Base-by-base conservation (phyloP, 352 stramenopile species). In the Pythium phragmitis region DNA sequence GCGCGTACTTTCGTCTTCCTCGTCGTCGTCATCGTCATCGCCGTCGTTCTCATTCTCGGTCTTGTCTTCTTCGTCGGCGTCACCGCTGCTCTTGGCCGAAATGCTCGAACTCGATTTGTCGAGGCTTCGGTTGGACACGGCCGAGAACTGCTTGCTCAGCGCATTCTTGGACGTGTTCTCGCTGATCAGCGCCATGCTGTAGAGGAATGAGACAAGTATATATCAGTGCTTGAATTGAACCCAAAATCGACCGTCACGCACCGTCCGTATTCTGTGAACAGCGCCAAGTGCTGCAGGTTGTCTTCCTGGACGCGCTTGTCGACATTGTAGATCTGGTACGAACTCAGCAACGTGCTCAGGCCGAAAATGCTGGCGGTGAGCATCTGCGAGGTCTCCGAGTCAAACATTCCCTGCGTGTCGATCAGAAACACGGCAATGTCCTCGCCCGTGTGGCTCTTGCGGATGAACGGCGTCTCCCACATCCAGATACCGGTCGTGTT, bases 401-500 rank as follows among this genome's bases (percentile, higher is more conserved):
- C 98, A 77, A 99, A 99, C 95, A 99, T 99, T 45, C 98, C 98
- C 76, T 99, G 98, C 11, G 98, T 99, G 76, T 99, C 98, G 49
- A 99, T 98, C 9, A 99, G 57, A 28, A 99, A 88, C 17, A 99
- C 87, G 2, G 96, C 97, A 46, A 99, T 88, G 52, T 92, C 82
- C 66, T 96, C 87, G 45, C 84, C 86, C 21, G 76, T 82, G 26
- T 80, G 69, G 55, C 88, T 92, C 67, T 98, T 92, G 51, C 89
- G 89, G 69, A 99, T 88, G 70, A 99, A 99, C 8, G 97, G 96
- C 63, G 98, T 91, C 75, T 92, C 97, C 97, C 97, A 99, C 87
- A 99, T 98, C 96, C 97, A 99, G 68, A 99, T 99, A 53, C 97
- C 98, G 26, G 97, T 99, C 17, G 97, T 99, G 76, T 99, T 98